These are phyloP conservation scores for Stellera chamaejasme DNA, from an alignment of 345 rosid genomes.

Conservation along the genomic window DNA sequence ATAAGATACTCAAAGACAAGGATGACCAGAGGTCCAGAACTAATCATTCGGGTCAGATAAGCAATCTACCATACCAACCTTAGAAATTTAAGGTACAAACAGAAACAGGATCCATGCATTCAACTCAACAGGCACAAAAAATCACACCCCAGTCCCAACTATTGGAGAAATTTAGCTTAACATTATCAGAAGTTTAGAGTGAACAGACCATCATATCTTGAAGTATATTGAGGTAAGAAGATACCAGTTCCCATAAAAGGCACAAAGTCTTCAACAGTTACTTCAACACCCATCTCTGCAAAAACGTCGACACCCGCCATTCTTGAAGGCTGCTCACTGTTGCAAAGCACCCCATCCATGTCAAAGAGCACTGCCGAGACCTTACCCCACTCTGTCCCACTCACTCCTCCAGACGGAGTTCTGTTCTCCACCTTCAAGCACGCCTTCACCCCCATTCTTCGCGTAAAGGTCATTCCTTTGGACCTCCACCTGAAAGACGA, in stretches of 20 bases:
- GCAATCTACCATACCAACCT: not conserved
- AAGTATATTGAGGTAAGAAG: not conserved
- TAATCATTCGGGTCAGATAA: not conserved
- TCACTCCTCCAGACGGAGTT: conserved; percentile 9
- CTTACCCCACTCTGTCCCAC: conserved; percentile 50
- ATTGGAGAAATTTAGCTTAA: too few species aligned
- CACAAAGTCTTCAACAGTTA: conserved; percentile 71
- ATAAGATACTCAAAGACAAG: not conserved
- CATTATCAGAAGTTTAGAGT: too few species aligned
- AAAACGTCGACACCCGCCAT: conserved; percentile 84
- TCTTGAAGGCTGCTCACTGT: conserved; percentile 88
- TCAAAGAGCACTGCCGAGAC: conserved; percentile 90
- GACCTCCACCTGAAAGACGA: conserved; percentile 17
- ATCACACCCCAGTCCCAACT: too few species aligned
- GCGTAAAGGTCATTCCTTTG: conserved; percentile 5
- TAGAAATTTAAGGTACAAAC: too few species aligned
- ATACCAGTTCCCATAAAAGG: conserved; percentile 91
- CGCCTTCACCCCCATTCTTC: conserved; percentile 31
- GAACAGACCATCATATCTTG: too few species aligned
- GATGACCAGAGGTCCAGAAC: not conserved
- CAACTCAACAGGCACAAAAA: too few species aligned
- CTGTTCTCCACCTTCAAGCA: conserved; percentile 38
- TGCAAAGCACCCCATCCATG: conserved; percentile 89
- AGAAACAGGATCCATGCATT: too few species aligned
- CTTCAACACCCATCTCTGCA: conserved; percentile 80